phyloP scores from a whole-genome alignment of 2,329 filamentous ascomycete genomes.

The Diaporthe velutina region DNA sequence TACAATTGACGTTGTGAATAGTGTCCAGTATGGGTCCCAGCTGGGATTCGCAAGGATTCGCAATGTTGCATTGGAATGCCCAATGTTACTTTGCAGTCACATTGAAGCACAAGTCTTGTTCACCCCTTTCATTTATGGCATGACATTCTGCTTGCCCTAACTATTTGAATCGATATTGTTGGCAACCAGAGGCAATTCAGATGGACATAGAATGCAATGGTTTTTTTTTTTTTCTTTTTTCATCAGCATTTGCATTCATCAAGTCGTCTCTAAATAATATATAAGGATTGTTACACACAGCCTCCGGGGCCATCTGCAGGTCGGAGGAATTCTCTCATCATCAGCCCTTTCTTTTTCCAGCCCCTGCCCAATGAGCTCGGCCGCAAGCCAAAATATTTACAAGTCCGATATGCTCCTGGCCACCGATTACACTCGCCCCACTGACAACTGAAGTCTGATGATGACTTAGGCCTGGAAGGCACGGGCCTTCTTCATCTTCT shows the following conservation, averaged over 20 bases:
- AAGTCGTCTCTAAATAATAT: constrained; percentile 33
- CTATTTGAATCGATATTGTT: too few relatives aligned
- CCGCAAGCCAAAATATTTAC: constrained; percentile 23
- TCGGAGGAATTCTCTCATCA: constrained; percentile 28
- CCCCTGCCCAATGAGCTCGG: constrained; percentile 4
- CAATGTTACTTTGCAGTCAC: too few relatives aligned
- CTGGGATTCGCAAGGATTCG: too few relatives aligned
- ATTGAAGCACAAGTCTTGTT: too few relatives aligned
- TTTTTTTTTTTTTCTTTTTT: too few relatives aligned
- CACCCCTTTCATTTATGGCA: too few relatives aligned
- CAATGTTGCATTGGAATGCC: too few relatives aligned
- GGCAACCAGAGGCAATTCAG: background rate
- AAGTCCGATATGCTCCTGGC: constrained; percentile 1
- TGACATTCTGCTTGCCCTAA: too few relatives aligned
- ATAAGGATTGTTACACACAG: constrained; percentile 30
- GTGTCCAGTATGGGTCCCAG: too few relatives aligned
- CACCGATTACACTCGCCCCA: background rate
- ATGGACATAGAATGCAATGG: background rate
- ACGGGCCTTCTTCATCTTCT: constrained; percentile 48
- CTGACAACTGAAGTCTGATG: background rate
- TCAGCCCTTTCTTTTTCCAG: constrained; percentile 18
- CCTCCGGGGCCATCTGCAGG: constrained; percentile 33
- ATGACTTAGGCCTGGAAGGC: constrained; percentile 18
- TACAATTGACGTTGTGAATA: background rate
- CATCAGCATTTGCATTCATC: constrained; percentile 32